A percentile compares a stretch with the other conserved stretches of the same genome.
Evolutionary conservation across 208 protist genomes (phyloP).

Genomic region (Leishmania tarentolae): DNA sequence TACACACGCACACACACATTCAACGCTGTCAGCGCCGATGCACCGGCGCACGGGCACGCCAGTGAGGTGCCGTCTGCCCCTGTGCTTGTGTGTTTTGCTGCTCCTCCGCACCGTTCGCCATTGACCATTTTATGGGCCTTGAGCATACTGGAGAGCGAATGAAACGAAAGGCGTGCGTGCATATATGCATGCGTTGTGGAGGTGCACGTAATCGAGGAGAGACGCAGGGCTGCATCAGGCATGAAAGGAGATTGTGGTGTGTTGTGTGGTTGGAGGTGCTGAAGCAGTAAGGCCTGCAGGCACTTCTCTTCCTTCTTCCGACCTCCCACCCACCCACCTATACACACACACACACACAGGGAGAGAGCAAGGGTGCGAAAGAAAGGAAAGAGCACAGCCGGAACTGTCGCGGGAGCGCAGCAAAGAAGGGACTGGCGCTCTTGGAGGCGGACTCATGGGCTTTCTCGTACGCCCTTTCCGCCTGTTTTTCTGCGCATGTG

Average conservation of each 20-base stretch:
- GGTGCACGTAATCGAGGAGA: neutral
- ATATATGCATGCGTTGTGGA: neutral
- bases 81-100: neutral
- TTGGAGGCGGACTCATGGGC: neutral
- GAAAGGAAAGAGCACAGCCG: neutral
- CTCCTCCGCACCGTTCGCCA: neutral
- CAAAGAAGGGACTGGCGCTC: neutral
- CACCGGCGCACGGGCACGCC: too few species aligned
- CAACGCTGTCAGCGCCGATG: neutral
- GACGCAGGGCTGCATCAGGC: neutral
- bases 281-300: neutral
- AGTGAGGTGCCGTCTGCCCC: neutral
- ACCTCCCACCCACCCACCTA: neutral
- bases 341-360: neutral
- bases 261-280: neutral
- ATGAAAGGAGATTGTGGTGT: neutral
- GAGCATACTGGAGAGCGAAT: neutral
- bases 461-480: neutral
- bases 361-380: neutral
- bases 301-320: neutral
- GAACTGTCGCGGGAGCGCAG: neutral
- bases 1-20: neutral
- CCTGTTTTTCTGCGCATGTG: neutral
- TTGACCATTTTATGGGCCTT: neutral
- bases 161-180: neutral